Percentiles rank a stretch among this genome's conserved stretches.
phyloP scores from a whole-genome alignment of 2,329 filamentous ascomycete genomes.

The Cladorrhinum sp. region DNA sequence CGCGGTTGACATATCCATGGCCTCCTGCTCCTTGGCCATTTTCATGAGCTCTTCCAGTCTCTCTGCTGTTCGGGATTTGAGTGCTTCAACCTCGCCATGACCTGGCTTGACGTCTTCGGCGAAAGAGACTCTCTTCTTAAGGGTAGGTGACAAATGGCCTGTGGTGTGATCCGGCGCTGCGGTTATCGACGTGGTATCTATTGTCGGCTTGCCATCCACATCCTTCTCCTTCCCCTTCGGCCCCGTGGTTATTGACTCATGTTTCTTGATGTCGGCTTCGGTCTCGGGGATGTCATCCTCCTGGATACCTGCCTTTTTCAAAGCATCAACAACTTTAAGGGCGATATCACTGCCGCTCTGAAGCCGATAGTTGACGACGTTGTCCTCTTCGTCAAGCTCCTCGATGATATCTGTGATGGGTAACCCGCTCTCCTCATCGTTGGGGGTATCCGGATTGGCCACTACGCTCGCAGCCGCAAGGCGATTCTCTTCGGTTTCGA shows the following conservation, averaged over 20 bases:
- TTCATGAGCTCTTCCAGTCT: conserved; percentile 57
- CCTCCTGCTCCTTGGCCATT: conserved; percentile 54
- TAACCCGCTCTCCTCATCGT: conserved; percentile 61
- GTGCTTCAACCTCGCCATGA: conserved; percentile 34
- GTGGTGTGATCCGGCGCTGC: background rate
- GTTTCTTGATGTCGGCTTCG: conserved; percentile 20
- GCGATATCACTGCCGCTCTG: conserved; percentile 66
- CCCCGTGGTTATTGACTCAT: background rate
- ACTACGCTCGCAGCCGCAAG: conserved; percentile 61
- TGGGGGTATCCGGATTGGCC: conserved; percentile 56
- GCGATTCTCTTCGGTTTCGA: conserved; percentile 67
- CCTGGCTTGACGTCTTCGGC: conserved; percentile 55
- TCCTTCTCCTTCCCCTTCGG: background rate
- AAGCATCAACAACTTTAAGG: conserved; percentile 64
- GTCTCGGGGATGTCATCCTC: conserved; percentile 36
- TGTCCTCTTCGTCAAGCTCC: conserved; percentile 85
- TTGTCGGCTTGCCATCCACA: conserved; percentile 1
- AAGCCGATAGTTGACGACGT: conserved; percentile 68
- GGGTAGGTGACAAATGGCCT: conserved; percentile 1
- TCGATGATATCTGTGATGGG: conserved; percentile 90
- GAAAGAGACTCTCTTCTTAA: conserved; percentile 62
- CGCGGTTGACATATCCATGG: conserved; percentile 43
- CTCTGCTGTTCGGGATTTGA: conserved; percentile 41
- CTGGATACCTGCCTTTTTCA: conserved; percentile 73
- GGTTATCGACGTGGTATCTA: background rate